phyloP scores from a whole-genome alignment of 1,139 yeast species.

The Saccharomyces hybrid region DNA sequence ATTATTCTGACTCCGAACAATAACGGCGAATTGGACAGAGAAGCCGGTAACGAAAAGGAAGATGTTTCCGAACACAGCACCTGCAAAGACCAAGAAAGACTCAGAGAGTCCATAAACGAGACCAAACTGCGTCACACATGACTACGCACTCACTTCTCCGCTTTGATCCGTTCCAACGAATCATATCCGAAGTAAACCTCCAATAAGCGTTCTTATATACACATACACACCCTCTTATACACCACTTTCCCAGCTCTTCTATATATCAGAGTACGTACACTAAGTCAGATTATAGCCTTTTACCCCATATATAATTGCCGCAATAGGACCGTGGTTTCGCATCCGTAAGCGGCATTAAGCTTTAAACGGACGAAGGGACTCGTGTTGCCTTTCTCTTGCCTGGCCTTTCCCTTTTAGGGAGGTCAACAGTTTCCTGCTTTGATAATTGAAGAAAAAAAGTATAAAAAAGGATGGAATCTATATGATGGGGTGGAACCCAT shows the following conservation, averaged over 20 bases:
- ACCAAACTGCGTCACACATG: not conserved
- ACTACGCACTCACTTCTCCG: not conserved
- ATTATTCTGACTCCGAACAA: conserved; percentile 39
- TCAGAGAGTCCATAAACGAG: not conserved
- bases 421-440: not conserved
- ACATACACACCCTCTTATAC: too few species aligned
- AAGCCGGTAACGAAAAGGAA: not conserved
- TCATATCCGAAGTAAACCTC: too few species aligned
- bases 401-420: not conserved
- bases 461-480: not conserved
- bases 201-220: too few species aligned
- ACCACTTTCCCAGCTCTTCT: not conserved
- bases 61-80: not conserved
- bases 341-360: too few species aligned
- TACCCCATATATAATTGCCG: too few species aligned
- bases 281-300: not conserved
- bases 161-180: too few species aligned
- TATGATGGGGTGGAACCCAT: too few species aligned
- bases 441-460: not conserved
- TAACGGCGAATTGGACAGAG: conserved; percentile 14
- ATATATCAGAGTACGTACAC: not conserved
- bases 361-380: not conserved
- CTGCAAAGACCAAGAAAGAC: not conserved
- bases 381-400: not conserved
- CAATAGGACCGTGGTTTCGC: too few species aligned